Percentiles rank a stretch among this genome's conserved stretches.
phyloP scores from a whole-genome alignment of 148 eudicot genomes.

The Pouteria glomerata region DNA sequence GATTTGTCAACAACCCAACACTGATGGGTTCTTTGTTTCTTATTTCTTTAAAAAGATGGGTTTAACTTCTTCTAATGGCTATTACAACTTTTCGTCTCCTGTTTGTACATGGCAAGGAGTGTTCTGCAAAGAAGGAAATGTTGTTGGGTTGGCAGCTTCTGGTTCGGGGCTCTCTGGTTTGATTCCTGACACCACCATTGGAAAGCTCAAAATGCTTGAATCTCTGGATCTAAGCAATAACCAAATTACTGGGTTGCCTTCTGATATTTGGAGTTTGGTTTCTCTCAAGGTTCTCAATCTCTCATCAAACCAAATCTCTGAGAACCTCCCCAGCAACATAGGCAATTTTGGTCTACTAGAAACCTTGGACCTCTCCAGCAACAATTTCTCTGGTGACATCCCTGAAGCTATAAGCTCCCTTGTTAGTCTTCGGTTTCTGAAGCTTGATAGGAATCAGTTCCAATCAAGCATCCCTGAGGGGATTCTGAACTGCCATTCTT shows the following conservation, averaged over 20 bases:
- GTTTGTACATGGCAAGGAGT: slow-evolving; percentile 58
- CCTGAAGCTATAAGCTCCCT: slow-evolving; percentile 48
- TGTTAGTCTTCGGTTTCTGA: slow-evolving; percentile 28
- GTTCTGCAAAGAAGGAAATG: slow-evolving; percentile 36
- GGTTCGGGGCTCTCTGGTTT: slow-evolving; percentile 44
- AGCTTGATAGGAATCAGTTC: slow-evolving; percentile 36
- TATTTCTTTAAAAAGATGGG: slow-evolving; percentile 51
- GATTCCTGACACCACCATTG: slow-evolving; percentile 58
- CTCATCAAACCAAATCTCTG: slow-evolving; percentile 42
- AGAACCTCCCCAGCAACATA: slow-evolving; percentile 41
- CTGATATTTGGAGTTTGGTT: slow-evolving; percentile 64
- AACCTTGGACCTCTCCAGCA: slow-evolving; percentile 48
- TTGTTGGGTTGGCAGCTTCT: slow-evolving; percentile 32
- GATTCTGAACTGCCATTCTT: slow-evolving; percentile 30
- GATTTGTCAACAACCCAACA: slow-evolving; percentile 45
- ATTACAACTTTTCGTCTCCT: slow-evolving; percentile 33
- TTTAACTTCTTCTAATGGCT: slow-evolving; percentile 19
- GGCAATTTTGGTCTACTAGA: slow-evolving; percentile 51
- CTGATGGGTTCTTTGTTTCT: slow-evolving; percentile 48
- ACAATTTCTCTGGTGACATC: slow-evolving; percentile 38
- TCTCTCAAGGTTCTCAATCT: slow-evolving; percentile 42
- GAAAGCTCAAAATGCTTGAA: slow-evolving; percentile 44
- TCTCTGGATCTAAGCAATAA: slow-evolving; percentile 50
- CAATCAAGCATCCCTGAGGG: slow-evolving; percentile 42
- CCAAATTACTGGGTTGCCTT: slow-evolving; percentile 43